These are phyloP conservation scores for Grosmannia huntii DNA, from an alignment of 2,329 filamentous ascomycete species.

Conservation along the genomic window DNA sequence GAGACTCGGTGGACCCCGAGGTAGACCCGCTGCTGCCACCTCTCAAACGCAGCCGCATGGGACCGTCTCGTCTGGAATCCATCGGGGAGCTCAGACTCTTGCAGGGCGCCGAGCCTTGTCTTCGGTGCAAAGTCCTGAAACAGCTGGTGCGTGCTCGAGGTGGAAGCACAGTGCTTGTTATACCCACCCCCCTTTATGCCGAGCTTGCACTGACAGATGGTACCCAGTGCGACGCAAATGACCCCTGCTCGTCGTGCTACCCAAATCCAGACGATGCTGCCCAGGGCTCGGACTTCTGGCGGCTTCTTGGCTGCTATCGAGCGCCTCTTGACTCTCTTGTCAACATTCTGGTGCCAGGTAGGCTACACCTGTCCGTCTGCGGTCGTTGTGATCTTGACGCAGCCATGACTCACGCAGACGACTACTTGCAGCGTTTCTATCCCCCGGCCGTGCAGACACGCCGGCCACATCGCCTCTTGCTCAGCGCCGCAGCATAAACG, in stretches of 20 bases:
- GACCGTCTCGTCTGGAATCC: conserved; percentile 40
- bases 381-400: neutral
- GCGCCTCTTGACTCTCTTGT: conserved; percentile 32
- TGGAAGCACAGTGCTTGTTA: neutral
- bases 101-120: conserved; percentile 33
- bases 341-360: conserved; percentile 38
- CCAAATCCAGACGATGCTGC: conserved; percentile 17
- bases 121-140: conserved; percentile 35
- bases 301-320: conserved; percentile 36
- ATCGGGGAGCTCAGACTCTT: conserved; percentile 42
- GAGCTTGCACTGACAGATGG: neutral
- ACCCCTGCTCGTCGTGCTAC: conserved; percentile 34
- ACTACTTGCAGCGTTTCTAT: conserved; percentile 1
- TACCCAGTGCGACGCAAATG: conserved; percentile 37
- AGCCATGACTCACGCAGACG: neutral
- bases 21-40: conserved; percentile 40
- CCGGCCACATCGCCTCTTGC: conserved; percentile 37
- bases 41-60: conserved; percentile 38
- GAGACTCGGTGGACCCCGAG: conserved; percentile 32
- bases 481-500: conserved; percentile 36
- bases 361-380: conserved; percentile 1
- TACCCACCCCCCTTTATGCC: neutral
- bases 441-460: conserved; percentile 23
- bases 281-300: conserved; percentile 30
- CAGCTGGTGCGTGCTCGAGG: conserved; percentile 25